Evolutionary conservation across 129 eudicot species (phyloP).

Genomic region (Cynara cardunculus): DNA sequence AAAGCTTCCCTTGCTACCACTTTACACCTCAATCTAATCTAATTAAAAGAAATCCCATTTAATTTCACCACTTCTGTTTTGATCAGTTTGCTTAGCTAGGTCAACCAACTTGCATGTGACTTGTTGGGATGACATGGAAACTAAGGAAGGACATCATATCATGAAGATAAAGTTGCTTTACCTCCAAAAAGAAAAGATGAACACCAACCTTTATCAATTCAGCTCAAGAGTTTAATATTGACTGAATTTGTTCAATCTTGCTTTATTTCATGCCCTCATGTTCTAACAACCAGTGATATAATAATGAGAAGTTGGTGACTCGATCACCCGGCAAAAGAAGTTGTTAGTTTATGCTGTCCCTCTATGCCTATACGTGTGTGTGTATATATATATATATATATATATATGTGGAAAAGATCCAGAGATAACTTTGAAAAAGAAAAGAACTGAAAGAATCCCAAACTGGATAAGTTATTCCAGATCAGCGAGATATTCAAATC

Average conservation of each 20-base stretch:
- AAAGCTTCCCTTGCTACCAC: background rate
- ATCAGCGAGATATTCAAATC: background rate
- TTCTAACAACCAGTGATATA: background rate
- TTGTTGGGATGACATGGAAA: background rate
- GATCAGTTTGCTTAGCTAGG: background rate
- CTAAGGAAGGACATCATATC: background rate
- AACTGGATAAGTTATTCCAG: background rate
- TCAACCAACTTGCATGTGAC: background rate
- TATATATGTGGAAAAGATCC: background rate
- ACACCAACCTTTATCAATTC: background rate
- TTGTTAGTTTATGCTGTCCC: background rate
- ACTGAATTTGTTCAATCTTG: background rate
- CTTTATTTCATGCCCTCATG: background rate
- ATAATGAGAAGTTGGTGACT: slow-evolving; percentile 6
- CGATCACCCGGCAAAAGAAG: background rate
- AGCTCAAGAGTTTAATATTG: background rate
- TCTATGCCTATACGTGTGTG: background rate
- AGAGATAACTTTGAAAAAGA: too few relatives aligned
- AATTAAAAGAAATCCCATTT: background rate
- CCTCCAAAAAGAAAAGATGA: background rate
- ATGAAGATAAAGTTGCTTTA: background rate
- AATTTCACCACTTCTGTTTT: background rate
- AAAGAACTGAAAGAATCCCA: too few relatives aligned
- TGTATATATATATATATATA: background rate
- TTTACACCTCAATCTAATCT: background rate